These are phyloP conservation scores for Rhodotorula paludigena DNA, from an alignment of 768 basidiomycete genomes.

Conservation along the genomic window DNA sequence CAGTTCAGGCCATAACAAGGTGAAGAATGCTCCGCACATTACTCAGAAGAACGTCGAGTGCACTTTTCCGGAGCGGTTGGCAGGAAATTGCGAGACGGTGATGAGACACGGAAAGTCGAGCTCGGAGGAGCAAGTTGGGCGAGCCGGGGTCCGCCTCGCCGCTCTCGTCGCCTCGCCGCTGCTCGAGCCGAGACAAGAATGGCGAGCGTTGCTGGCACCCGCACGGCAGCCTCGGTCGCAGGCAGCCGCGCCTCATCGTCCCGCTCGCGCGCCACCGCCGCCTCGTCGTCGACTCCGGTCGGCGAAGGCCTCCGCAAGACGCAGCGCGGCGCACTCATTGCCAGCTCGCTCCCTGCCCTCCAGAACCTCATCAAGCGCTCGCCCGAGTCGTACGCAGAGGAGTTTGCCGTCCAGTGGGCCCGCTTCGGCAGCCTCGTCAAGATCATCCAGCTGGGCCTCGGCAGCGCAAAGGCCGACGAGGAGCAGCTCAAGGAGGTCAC, in stretches of 20 bases:
- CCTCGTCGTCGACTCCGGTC: not conserved
- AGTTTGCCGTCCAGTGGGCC: slow-evolving; percentile 94
- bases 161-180: not conserved
- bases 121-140: not conserved
- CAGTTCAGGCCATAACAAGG: no score
- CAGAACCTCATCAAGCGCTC: slow-evolving; percentile 97
- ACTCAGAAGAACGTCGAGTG: not conserved
- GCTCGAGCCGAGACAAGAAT: not conserved
- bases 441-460: slow-evolving; percentile 51
- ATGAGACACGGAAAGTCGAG: not conserved
- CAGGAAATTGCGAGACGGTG: not conserved
- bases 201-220: not conserved
- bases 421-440: slow-evolving; percentile 83
- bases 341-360: slow-evolving; percentile 85
- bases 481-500: slow-evolving; percentile 74
- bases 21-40: no score
- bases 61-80: not conserved
- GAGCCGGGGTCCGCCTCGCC: not conserved
- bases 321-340: slow-evolving; percentile 54
- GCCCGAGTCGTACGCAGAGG: slow-evolving; percentile 81
- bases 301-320: slow-evolving; percentile 24
- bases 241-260: slow-evolving; percentile 1
- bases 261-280: not conserved
- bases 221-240: not conserved
- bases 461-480: slow-evolving; percentile 55